Base-by-base conservation (phyloP, 352 stramenopile genomes). In the Elongisporangium prolatum region DNA sequence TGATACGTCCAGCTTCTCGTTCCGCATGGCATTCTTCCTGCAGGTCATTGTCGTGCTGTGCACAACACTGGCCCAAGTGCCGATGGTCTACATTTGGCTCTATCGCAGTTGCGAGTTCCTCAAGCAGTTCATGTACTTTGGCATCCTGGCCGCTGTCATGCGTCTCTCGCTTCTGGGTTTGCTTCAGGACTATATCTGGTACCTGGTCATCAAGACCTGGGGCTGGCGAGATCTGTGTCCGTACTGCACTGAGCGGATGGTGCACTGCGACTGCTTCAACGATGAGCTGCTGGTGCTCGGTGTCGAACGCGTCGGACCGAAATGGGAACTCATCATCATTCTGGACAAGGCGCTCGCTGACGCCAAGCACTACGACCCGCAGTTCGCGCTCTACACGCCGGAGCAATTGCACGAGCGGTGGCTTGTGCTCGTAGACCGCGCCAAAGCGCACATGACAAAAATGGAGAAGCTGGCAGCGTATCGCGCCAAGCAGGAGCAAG, bases 31-130 rank as follows among this genome's bases (percentile, higher is more conserved):
- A 4, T 89, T 89, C 54, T 51, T 82, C 2, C 21, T 77, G 24
- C 79, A 89, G 50, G 53, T 86, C 21, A 38, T 86, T 4, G 79
- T 85, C 6, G 77, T 77, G 14, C 25, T 86, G 9, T 65, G 80
- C 40, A 73, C 86, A 28, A 74, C 72, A 16, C 37, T 85, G 28
- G 74, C 72, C 0, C 79, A 89, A 48, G 58, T 59, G 0, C 79
- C 79, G 3, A 77, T 89, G 56, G 69, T 85, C 44, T 89, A 89
- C 74, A 86, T 89, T 48, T 89, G 79, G 79, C 55, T 76, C 6
- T 74, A 69, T 44, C 74, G 79, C 0, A 86, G 74, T 54, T 89
- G 79, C 50, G 54, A 68, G n/a, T 89, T 89, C 48, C 56, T 89
- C 16, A 69, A 70, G 47, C 71, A 86, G 52, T 89, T 89, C 51